phyloP scores from a whole-genome alignment of 805 yeast species.

The Candida sphagnicola region DNA sequence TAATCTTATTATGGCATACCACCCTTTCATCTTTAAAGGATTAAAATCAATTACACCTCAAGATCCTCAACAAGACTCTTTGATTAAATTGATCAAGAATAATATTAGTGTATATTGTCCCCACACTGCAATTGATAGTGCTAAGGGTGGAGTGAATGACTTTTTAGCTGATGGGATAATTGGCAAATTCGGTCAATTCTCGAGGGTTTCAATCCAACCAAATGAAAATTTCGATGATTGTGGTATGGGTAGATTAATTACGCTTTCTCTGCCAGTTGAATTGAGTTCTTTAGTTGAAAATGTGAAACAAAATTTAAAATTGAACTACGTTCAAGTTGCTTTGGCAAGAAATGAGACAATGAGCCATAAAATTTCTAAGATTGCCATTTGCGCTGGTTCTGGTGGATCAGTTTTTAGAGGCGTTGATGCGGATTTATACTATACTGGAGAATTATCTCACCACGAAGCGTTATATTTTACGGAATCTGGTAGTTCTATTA shows the following conservation, averaged over 20 bases:
- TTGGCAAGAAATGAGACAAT: conserved; percentile 18
- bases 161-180: conserved; percentile 70
- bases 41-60: conserved; percentile 61
- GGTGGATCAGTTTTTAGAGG: conserved; percentile 76
- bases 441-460: conserved; percentile 93
- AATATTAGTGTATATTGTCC: conserved; percentile 92
- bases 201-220: conserved; percentile 41
- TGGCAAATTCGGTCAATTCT: conserved; percentile 19
- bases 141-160: conserved; percentile 89
- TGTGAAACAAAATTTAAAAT: conserved; percentile 50
- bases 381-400: conserved; percentile 95
- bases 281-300: conserved; percentile 44
- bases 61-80: conserved; percentile 80
- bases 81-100: conserved; percentile 65
- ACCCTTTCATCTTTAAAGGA: conserved; percentile 91
- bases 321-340: conserved; percentile 64
- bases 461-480: conserved; percentile 76
- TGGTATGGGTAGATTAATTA: conserved; percentile 80
- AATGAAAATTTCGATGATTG: conserved; percentile 45
- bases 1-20: conserved; percentile 72
- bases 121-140: conserved; percentile 95
- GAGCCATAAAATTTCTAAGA: conserved; percentile 38
- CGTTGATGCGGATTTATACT: conserved; percentile 61
- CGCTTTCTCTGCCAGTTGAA: conserved; percentile 39
- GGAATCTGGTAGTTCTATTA: conserved; percentile 68